phyloP scores from a whole-genome alignment of 495 filamentous ascomycete genomes.

The Xeromyces bisporus region DNA sequence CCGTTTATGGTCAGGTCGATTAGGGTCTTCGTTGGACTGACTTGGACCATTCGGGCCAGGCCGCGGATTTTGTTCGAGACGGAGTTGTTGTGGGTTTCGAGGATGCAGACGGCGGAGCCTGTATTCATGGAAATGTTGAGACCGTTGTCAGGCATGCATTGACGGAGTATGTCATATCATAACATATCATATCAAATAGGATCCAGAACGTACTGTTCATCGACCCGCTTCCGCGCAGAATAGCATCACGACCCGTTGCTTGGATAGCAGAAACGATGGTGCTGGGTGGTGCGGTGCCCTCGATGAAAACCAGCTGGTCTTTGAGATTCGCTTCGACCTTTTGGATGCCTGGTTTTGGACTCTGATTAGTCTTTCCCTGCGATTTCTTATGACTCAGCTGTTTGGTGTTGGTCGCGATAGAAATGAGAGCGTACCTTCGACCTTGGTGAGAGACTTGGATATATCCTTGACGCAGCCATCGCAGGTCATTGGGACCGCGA shows the following conservation, averaged over 20 bases:
- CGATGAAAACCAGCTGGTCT: constrained; percentile 30
- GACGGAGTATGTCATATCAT: no score
- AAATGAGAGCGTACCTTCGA: constrained; percentile 37
- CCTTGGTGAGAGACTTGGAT: constrained; percentile 51
- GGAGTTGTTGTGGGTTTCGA: constrained; percentile 63
- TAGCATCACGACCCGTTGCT: constrained; percentile 78
- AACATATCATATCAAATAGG: no score
- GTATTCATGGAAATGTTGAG: no score
- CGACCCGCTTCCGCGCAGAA: constrained; percentile 73
- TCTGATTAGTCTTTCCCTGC: constrained; percentile 2
- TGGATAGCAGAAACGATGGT: constrained; percentile 80
- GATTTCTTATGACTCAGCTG: no score
- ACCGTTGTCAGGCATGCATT: no score
- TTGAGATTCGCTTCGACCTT: constrained; percentile 33
- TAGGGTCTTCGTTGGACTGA: constrained; percentile 55
- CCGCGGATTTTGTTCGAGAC: constrained; percentile 51
- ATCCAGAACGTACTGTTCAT: constrained; percentile 61
- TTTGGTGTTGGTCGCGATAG: no score
- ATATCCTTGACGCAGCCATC: constrained; percentile 73
- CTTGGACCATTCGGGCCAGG: constrained; percentile 66
- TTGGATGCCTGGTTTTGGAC: constrained; percentile 21
- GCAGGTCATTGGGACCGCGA: constrained; percentile 88
- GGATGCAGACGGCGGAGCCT: constrained; percentile 91
- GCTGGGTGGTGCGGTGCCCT: constrained; percentile 57
- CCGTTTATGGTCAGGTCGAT: constrained; percentile 81